Base-by-base conservation (phyloP, 2,329 filamentous ascomycete species). In the Aspergillus nomiae region DNA sequence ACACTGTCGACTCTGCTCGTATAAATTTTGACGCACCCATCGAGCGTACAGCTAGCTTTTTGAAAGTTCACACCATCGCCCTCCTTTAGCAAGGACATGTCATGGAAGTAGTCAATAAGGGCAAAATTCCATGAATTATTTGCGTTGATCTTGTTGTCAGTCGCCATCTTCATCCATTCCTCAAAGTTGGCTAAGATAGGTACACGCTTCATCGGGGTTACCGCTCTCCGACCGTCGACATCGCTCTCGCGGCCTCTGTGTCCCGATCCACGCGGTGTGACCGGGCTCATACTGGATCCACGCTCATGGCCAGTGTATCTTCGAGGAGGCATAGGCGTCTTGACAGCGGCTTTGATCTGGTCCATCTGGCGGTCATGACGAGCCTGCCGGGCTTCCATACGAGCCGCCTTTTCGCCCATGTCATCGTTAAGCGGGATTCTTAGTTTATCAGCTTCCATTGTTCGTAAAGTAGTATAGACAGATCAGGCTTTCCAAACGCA, bases 141-240 rank as follows among this genome's bases (percentile, higher is more conserved):
- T 56, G 95, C 94, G 76, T 98, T 99, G 84, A 99, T 99, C 80
- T 95, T 95, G 82, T 99, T 99, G 82, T 99, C 95, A 19, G 95
- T 98, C 2, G 95, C 95, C 93, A 99, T 96, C 85, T 98, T 99
- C 93, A 99, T 98, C 95, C 94, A 98, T 77, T 99, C 95, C 78
- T 99, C 95, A 72, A 98, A 99, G 80, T 99, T 99, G 73, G 95
- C 95, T 60, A 99, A 84, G 71, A 99, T 91, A 1, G 95, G 95
- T 32, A 97, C 92, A 65, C 94, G 91, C 85, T 97, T 97, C 90
- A 96, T 94, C 59, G 94, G 95, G 63, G 95, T 97, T 59, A 96
- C 90, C 43, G 90, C 92, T 66, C 84, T 87, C 36, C 88, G 53
- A 92, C 90, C 71, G 63, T 87, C 83, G 41, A 88, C 86, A 67